phyloP scores from a whole-genome alignment of 345 rosid species.

The Eucalyptus cladocalyx region DNA sequence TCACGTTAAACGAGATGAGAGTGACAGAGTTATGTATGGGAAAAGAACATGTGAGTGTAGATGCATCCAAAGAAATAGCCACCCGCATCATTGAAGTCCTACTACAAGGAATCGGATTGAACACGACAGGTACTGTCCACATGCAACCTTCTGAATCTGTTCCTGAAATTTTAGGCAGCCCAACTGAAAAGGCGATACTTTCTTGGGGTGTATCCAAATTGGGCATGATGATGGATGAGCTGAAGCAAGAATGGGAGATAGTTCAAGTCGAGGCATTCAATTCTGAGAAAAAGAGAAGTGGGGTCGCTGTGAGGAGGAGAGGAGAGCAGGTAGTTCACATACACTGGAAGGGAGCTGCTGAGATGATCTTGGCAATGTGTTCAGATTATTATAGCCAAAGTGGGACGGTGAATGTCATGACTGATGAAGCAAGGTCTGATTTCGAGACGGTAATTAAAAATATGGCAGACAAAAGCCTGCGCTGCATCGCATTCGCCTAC shows the following conservation, averaged over 20 bases:
- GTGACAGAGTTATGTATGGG: slow-evolving; percentile 64
- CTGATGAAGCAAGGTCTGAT: slow-evolving; percentile 3
- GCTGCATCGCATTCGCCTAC: slow-evolving; percentile 74
- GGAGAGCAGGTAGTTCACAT: slow-evolving; percentile 15
- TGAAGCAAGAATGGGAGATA: slow-evolving; percentile 8
- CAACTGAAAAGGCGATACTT: slow-evolving; percentile 70
- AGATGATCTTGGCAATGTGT: slow-evolving; percentile 65
- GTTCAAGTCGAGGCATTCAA: slow-evolving; percentile 62
- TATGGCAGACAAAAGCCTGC: slow-evolving; percentile 57
- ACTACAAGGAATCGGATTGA: slow-evolving; percentile 48
- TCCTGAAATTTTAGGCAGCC: slow-evolving; percentile 40
- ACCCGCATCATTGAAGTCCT: slow-evolving; percentile 22
- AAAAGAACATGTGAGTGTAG: slow-evolving; percentile 5
- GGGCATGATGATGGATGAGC: slow-evolving; percentile 25
- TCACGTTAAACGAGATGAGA: slow-evolving; percentile 59
- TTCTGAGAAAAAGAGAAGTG: slow-evolving; percentile 60
- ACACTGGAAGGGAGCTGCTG: slow-evolving; percentile 86
- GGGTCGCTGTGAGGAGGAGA: slow-evolving; percentile 33
- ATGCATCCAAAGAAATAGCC: background rate
- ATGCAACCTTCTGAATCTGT: slow-evolving; percentile 11
- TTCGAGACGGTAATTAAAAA: slow-evolving; percentile 37
- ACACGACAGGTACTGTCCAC: slow-evolving; percentile 51
- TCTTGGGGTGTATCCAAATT: slow-evolving; percentile 47
- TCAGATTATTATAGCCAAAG: slow-evolving; percentile 37
- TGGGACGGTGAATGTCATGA: slow-evolving; percentile 19